Conservation (phyloP, 345 rosid genomes). For the Punica granatum region DNA sequence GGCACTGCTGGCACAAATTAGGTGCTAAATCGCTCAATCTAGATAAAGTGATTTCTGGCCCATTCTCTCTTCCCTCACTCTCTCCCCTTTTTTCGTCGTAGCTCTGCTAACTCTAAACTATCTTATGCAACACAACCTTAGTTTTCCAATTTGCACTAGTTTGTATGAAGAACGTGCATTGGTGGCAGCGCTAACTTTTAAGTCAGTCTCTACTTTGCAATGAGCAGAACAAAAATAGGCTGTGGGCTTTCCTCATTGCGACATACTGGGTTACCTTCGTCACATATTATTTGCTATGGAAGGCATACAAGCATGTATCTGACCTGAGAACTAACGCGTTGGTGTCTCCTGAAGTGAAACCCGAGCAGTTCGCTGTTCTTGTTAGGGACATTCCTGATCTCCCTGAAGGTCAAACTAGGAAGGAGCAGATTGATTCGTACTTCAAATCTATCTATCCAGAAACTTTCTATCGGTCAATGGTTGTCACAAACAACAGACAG, state of each 20-base stretch:
- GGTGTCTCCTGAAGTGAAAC: slow-evolving; percentile 48
- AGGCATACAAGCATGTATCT: slow-evolving; percentile 73
- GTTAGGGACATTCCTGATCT: slow-evolving; percentile 71
- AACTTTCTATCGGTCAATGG: slow-evolving; percentile 74
- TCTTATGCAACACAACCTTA: too few species aligned
- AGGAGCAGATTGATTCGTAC: slow-evolving; percentile 80
- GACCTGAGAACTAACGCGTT: slow-evolving; percentile 61
- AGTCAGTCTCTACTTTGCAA: background rate
- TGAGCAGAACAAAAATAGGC: slow-evolving; percentile 45
- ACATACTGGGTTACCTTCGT: slow-evolving; percentile 77
- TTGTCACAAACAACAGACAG: slow-evolving; percentile 58
- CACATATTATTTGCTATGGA: slow-evolving; percentile 68
- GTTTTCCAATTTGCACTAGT: too few species aligned
- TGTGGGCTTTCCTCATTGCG: slow-evolving; percentile 65
- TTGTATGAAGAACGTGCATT: slow-evolving; percentile 1
- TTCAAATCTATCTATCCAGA: slow-evolving; percentile 70
- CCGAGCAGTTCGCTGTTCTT: slow-evolving; percentile 79
- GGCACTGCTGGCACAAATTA: too few species aligned
- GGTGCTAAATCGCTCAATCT: too few species aligned
- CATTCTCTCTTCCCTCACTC: background rate
- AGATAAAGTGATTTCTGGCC: too few species aligned
- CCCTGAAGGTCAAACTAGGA: slow-evolving; percentile 46
- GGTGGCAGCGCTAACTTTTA: background rate
- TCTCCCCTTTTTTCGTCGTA: too few species aligned
- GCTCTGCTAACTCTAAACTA: too few species aligned